Conservation (phyloP, 2,329 filamentous ascomycete genomes). For the Gaeumannomyces sp. region DNA sequence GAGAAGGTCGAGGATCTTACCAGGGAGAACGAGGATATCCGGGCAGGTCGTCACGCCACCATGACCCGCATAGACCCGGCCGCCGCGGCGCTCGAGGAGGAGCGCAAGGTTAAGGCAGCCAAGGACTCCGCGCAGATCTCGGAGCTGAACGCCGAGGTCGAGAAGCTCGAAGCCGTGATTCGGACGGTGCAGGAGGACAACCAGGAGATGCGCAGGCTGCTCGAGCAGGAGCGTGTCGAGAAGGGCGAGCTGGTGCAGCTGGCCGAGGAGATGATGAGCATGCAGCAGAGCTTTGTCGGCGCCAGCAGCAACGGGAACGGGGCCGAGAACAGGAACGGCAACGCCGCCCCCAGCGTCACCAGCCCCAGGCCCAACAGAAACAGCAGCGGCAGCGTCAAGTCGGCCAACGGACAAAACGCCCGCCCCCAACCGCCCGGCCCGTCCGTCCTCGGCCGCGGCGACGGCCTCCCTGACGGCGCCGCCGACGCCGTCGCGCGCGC, state of each 20-base stretch:
- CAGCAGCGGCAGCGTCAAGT: not conserved
- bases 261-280: slow-evolving; percentile 76
- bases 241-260: slow-evolving; percentile 77
- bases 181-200: slow-evolving; percentile 65
- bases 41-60: slow-evolving; percentile 57
- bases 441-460: slow-evolving; percentile 17
- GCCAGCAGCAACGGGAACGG: slow-evolving; percentile 15
- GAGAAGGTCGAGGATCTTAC: slow-evolving; percentile 59
- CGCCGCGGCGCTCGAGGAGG: slow-evolving; percentile 39
- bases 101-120: slow-evolving; percentile 51
- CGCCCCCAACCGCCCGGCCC: slow-evolving; percentile 2
- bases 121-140: slow-evolving; percentile 61
- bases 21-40: slow-evolving; percentile 70
- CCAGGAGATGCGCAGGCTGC: slow-evolving; percentile 53
- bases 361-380: not conserved
- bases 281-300: slow-evolving; percentile 47
- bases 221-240: slow-evolving; percentile 72
- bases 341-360: not conserved
- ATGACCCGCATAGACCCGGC: slow-evolving; percentile 52
- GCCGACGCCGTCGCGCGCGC: slow-evolving; percentile 17
- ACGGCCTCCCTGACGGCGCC: slow-evolving; percentile 16
- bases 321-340: not conserved
- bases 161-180: slow-evolving; percentile 69
- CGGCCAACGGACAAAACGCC: slow-evolving; percentile 10
- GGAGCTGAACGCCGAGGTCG: slow-evolving; percentile 66